These are phyloP conservation scores for Knoxia roxburghii DNA, from an alignment of 257 asterid species.

Conservation along the genomic window DNA sequence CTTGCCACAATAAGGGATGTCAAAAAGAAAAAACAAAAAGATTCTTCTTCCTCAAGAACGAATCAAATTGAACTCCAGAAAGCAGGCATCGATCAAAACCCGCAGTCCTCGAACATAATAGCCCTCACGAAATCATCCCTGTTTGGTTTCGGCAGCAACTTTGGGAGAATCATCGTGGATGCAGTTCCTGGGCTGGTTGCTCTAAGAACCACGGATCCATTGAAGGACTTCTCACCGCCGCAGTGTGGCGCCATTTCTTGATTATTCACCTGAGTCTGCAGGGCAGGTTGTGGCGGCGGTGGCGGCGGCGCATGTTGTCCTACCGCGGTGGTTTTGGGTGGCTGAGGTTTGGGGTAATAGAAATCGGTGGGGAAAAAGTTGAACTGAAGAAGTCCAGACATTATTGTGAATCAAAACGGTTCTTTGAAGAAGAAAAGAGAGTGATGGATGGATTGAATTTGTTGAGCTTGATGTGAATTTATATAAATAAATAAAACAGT, in stretches of 20 bases:
- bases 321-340: not conserved
- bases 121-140: not conserved
- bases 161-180: not conserved
- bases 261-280: not conserved
- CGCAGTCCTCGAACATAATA: not conserved
- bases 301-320: not conserved
- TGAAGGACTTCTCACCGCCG: too few relatives aligned
- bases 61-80: not conserved
- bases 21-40: not conserved
- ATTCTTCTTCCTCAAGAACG: too few relatives aligned
- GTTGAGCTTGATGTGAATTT: not conserved
- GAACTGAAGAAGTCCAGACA: slow-evolving; percentile 59
- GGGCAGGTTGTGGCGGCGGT: not conserved
- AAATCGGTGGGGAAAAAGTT: slow-evolving; percentile 60
- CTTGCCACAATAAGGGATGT: too few relatives aligned
- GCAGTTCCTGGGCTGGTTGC: not conserved
- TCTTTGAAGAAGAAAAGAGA: too few relatives aligned
- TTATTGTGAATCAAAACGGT: not conserved
- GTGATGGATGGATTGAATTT: not conserved
- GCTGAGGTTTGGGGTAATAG: slow-evolving; percentile 35
- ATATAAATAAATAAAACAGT: not conserved
- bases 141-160: not conserved
- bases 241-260: not conserved
- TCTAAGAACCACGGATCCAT: slow-evolving; percentile 6
- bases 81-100: not conserved